phyloP scores from a whole-genome alignment of 148 eudicot species.

The Suaeda aralocaspica region DNA sequence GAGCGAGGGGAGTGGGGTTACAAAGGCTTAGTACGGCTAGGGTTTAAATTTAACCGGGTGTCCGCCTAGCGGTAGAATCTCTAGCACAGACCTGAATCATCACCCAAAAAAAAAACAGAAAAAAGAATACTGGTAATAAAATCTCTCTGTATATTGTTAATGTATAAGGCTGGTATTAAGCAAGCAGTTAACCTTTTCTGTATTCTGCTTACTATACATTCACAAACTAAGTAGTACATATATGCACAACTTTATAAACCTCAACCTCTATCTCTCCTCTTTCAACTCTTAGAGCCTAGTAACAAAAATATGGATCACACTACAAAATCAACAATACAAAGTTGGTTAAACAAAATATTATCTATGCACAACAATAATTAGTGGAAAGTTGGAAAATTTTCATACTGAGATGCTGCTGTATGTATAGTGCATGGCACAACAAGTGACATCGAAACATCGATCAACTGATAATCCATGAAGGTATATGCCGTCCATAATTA shows the following conservation, averaged over 20 bases:
- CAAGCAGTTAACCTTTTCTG: constrained; percentile 19
- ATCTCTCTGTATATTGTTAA: constrained; percentile 9
- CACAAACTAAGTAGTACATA: neutral
- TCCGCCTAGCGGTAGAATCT: too few species aligned
- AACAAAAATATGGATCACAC: constrained; percentile 8
- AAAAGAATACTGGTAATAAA: neutral
- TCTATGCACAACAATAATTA: constrained; percentile 9
- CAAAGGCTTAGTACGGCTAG: too few species aligned
- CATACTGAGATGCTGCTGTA: neutral
- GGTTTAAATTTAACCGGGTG: too few species aligned
- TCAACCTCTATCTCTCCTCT: constrained; percentile 1
- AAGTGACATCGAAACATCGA: neutral
- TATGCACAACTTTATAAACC: constrained; percentile 8
- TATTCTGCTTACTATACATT: constrained; percentile 14
- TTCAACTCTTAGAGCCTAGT: constrained; percentile 14
- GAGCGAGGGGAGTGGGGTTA: too few species aligned
- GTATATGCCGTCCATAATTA: neutral
- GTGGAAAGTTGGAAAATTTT: neutral
- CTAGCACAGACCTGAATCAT: too few species aligned
- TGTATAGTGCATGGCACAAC: too few species aligned
- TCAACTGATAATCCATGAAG: neutral
- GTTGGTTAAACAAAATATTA: neutral
- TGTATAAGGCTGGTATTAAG: constrained; percentile 4
- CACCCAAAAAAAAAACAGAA: neutral
- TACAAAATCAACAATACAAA: neutral